A percentile compares a stretch with the other conserved stretches of the same genome.
Conservation (phyloP, 1,284 basidiomycete species). For the Apiotrichum domesticum region DNA sequence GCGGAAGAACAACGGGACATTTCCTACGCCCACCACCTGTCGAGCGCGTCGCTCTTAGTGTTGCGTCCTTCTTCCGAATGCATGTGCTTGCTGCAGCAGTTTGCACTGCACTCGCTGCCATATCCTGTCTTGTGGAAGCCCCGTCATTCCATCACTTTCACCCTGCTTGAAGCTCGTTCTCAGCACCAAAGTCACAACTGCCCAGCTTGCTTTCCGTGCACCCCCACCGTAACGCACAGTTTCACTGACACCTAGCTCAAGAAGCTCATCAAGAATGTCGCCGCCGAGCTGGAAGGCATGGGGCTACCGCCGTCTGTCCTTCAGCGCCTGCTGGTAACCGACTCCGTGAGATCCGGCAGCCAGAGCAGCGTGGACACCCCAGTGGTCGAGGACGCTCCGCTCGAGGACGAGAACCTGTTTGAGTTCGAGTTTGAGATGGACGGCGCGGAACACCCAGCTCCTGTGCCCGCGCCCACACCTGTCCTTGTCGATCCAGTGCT, state of each 20-base stretch:
- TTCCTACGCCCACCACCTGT: too few relatives aligned
- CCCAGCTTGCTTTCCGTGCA: neutral
- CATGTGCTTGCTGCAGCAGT: too few relatives aligned
- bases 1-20: neutral
- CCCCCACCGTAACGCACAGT: too few relatives aligned
- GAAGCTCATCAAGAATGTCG: constrained; percentile 83
- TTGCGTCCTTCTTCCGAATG: too few relatives aligned
- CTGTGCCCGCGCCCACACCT: constrained; percentile 15
- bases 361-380: neutral
- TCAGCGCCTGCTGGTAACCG: constrained; percentile 50
- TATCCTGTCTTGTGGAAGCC: too few relatives aligned
- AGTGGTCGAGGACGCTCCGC: neutral
- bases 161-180: neutral
- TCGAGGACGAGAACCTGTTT: constrained; percentile 21
- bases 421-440: constrained; percentile 44
- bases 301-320: constrained; percentile 63
- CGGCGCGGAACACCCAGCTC: constrained; percentile 9
- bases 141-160: too few relatives aligned
- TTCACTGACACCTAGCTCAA: constrained; percentile 59
- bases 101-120: too few relatives aligned
- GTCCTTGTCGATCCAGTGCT: constrained; percentile 28
- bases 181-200: neutral
- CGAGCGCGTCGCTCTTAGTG: too few relatives aligned
- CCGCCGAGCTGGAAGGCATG: constrained; percentile 68
- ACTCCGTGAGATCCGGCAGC: constrained; percentile 5